Conservation (phyloP, 1,284 basidiomycete genomes). For the Leccinum solheimii region DNA sequence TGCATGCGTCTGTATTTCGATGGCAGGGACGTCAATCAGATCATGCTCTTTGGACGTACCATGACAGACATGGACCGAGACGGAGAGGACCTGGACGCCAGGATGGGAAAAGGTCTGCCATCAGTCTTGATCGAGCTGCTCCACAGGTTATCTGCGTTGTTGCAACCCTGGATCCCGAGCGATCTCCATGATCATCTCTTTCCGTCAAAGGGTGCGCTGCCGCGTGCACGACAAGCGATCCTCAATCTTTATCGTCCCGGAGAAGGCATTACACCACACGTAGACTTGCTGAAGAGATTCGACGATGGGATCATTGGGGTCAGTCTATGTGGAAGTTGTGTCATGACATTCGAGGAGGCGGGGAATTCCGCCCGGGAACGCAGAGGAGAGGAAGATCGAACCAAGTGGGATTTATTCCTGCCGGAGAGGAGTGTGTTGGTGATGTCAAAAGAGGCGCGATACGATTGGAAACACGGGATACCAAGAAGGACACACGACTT, state of each 20-base stretch:
- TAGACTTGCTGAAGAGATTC: constrained; percentile 74
- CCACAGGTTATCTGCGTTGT: constrained; percentile 44
- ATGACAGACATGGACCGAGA: constrained; percentile 14
- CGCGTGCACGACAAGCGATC: constrained; percentile 70
- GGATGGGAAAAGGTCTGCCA: constrained; percentile 49
- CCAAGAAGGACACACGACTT: constrained; percentile 51
- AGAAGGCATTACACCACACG: constrained; percentile 77
- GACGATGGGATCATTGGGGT: constrained; percentile 81
- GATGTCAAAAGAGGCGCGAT: constrained; percentile 72
- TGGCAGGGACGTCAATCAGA: constrained; percentile 55
- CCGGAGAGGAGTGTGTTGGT: constrained; percentile 68
- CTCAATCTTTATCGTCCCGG: constrained; percentile 78
- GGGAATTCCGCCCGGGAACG: constrained; percentile 11
- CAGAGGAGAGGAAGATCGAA: constrained; percentile 4
- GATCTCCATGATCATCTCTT: constrained; percentile 55
- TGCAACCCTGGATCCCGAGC: constrained; percentile 48
- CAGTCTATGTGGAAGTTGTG: constrained; percentile 69
- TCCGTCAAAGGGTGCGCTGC: constrained; percentile 38
- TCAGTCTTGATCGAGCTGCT: constrained; percentile 56
- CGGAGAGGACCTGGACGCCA: constrained; percentile 18
- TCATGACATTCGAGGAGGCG: constrained; percentile 63
- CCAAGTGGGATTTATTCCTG: constrained; percentile 54
- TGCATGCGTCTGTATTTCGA: constrained; percentile 63
- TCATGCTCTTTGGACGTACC: constrained; percentile 74
- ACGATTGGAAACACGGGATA: constrained; percentile 68